Evolutionary conservation across 306 rosid species (phyloP).

Genomic region (Cucurbita moschata): DNA sequence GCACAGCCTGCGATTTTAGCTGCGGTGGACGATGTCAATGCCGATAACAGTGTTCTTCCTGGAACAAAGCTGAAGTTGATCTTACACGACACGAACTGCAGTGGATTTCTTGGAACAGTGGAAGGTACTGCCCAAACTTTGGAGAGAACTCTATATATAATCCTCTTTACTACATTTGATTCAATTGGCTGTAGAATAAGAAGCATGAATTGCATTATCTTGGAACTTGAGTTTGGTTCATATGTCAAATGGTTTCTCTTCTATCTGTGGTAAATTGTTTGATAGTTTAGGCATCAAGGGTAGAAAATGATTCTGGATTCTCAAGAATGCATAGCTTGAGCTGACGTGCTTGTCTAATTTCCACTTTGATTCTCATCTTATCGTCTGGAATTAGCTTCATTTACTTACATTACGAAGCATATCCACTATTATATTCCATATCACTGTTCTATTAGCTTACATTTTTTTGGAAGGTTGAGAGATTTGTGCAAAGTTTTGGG

Average conservation of each 20-base stretch:
- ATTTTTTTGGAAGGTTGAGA: background rate
- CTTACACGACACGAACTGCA: slow-evolving; percentile 11
- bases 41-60: slow-evolving; percentile 2
- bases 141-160: background rate
- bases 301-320: background rate
- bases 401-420: background rate
- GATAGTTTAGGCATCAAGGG: background rate
- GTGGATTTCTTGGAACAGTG: slow-evolving; percentile 12
- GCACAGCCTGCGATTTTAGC: slow-evolving; percentile 10
- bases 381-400: background rate
- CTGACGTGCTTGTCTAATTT: background rate
- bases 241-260: background rate
- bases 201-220: background rate
- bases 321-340: background rate
- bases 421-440: background rate
- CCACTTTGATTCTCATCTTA: background rate
- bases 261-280: background rate
- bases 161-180: background rate
- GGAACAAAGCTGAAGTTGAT: slow-evolving; percentile 1
- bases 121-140: slow-evolving; percentile 4
- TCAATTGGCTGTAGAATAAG: background rate
- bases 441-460: background rate
- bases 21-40: slow-evolving; percentile 10
- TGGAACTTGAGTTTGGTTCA: background rate
- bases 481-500: background rate